These are phyloP conservation scores for Zancudomyces culisetae DNA, from an alignment of 371 early-diverging fungal species.

Conservation along the genomic window DNA sequence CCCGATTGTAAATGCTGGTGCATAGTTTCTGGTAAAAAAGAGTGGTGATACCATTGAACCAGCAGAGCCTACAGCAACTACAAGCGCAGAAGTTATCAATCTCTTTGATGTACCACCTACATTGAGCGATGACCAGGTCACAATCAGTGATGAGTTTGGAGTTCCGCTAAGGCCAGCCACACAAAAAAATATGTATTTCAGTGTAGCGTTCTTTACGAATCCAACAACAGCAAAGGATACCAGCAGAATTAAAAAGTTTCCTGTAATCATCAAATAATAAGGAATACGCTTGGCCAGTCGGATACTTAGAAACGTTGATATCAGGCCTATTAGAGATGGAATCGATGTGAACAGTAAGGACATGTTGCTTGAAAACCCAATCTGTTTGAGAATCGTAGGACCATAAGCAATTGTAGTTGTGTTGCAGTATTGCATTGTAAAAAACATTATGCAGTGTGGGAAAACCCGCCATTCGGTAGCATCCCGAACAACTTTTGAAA, in stretches of 20 bases:
- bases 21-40: neutral
- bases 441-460: neutral
- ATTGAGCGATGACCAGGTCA: neutral
- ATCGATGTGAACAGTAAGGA: slow-evolving; percentile 2
- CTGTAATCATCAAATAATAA: slow-evolving; percentile 11
- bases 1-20: neutral
- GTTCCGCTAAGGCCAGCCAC: slow-evolving; percentile 7
- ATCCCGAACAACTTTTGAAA: slow-evolving; percentile 10
- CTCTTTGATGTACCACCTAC: slow-evolving; percentile 1
- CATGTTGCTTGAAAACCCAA: neutral
- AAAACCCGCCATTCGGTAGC: slow-evolving; percentile 5
- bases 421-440: neutral
- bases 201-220: neutral
- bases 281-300: slow-evolving; percentile 6
- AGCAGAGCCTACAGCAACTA: neutral
- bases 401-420: neutral
- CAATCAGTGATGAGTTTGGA: neutral
- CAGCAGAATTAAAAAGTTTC: slow-evolving; percentile 7
- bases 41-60: neutral
- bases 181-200: slow-evolving; percentile 12
- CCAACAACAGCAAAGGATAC: slow-evolving; percentile 7
- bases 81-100: neutral
- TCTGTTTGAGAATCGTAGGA: slow-evolving; percentile 3
- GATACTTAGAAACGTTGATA: neutral
- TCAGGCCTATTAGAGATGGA: slow-evolving; percentile 1